These are phyloP conservation scores for Fusarium sp. DNA, from an alignment of 2,329 filamentous ascomycete genomes.

Conservation along the genomic window DNA sequence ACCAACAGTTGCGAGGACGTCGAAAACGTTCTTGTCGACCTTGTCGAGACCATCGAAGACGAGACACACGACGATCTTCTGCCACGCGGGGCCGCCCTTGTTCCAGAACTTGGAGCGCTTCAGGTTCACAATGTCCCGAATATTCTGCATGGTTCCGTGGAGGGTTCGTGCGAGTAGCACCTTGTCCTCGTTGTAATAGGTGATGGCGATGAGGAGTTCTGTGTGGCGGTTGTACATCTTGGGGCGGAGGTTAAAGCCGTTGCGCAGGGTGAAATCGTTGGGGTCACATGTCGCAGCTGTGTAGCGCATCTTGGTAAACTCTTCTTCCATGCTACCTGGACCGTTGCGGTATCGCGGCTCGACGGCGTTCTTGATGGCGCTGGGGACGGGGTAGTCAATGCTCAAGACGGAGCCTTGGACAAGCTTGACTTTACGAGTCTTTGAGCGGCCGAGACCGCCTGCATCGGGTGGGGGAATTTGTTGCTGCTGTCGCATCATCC, in stretches of 20 bases:
- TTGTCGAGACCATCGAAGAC: conserved; percentile 43
- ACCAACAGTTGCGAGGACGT: conserved; percentile 40
- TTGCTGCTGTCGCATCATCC: conserved; percentile 41
- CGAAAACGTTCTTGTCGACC: conserved; percentile 43
- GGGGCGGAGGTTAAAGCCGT: conserved; percentile 42
- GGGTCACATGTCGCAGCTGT: conserved; percentile 43
- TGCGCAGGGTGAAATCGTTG: conserved; percentile 41
- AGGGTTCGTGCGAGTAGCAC: conserved; percentile 42
- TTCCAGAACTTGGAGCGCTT: conserved; percentile 44
- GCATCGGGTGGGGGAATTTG: not conserved
- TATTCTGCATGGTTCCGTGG: conserved; percentile 41
- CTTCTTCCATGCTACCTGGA: conserved; percentile 34
- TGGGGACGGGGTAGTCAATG: conserved; percentile 42
- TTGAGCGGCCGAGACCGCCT: conserved; percentile 37
- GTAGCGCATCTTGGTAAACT: conserved; percentile 43
- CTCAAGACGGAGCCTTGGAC: conserved; percentile 42
- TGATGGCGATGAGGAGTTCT: conserved; percentile 41
- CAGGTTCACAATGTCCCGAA: conserved; percentile 41
- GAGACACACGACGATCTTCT: conserved; percentile 43
- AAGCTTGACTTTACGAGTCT: conserved; percentile 41
- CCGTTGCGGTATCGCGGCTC: conserved; percentile 35
- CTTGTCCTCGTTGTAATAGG: conserved; percentile 44
- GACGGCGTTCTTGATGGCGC: conserved; percentile 42
- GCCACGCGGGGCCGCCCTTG: conserved; percentile 42
- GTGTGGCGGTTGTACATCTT: conserved; percentile 44